Base-by-base conservation (phyloP, 2,329 filamentous ascomycete species). In the Hortaea werneckii region DNA sequence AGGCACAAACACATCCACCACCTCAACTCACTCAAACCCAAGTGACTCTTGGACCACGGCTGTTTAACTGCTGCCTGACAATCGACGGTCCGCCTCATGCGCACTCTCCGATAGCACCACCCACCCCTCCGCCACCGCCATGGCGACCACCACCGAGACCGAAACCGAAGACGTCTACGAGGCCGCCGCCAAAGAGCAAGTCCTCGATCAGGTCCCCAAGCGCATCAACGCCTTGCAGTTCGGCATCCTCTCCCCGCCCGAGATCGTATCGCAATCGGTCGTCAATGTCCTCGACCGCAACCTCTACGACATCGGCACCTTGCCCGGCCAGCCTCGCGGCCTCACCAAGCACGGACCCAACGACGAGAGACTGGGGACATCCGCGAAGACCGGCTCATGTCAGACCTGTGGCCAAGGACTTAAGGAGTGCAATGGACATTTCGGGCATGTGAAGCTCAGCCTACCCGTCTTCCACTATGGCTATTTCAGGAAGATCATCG, bases 391-490 rank as follows among this genome's bases (percentile, higher is more conserved):
- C 3, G 85, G 79, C 26, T 76, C 72, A 48, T 98, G 92, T 65
- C 72, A 79, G 38, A 96, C 92, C 10, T 98, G 92, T 63, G 80
- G 85, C 41, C 80, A 89, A 60, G 77, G 80, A 11, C 73, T 96
- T 29, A 79, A 87, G 58, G 80, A 83, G 54, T 98, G 92, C 66
- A 92, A 87, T 56, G 92, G 92, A 9, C 92, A 98, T 66, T 98
- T 96, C 61, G 92, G 92, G 40, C 84, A 95, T 67, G 85, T 98
- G 58, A 82, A 86, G 59, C 78, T 98, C 10, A 87, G 90, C 1
- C 73, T 98, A 43, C 92, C 92, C 4, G 87, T 85, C 38, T 96
- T 96, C 61, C 92, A 98, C 63, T 88, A 96, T 54, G 92, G 92
- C 34, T 98, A 95, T 63, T 78, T 98, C 58, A 92, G 88, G 63